These are phyloP conservation scores for Diaporthe sp. DNA, from an alignment of 2,329 filamentous ascomycete genomes.

Conservation along the genomic window DNA sequence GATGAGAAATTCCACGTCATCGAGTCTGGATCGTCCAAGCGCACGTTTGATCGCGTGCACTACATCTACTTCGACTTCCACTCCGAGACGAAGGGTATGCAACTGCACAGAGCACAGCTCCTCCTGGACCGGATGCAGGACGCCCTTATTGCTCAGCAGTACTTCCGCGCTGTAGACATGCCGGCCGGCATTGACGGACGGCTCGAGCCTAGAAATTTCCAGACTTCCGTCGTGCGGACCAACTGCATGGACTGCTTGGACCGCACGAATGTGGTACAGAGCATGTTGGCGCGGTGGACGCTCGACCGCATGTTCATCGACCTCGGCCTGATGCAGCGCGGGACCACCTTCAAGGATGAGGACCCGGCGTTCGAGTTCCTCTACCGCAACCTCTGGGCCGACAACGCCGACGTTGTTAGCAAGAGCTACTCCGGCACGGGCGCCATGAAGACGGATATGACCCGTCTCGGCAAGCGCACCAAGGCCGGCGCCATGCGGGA, in stretches of 20 bases:
- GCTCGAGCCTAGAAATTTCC: slow-evolving; percentile 83
- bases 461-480: slow-evolving; percentile 91
- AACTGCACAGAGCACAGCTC: slow-evolving; percentile 91
- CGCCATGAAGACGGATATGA: slow-evolving; percentile 98
- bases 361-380: slow-evolving; percentile 87
- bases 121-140: slow-evolving; percentile 86
- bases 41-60: slow-evolving; percentile 86
- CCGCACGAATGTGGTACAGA: slow-evolving; percentile 97
- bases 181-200: slow-evolving; percentile 78
- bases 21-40: slow-evolving; percentile 69
- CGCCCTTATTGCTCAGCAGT: slow-evolving; percentile 83
- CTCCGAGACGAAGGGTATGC: slow-evolving; percentile 94
- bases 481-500: slow-evolving; percentile 89
- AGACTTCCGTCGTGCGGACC: slow-evolving; percentile 93
- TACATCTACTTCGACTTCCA: slow-evolving; percentile 99
- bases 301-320: slow-evolving; percentile 92
- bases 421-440: slow-evolving; percentile 95
- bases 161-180: slow-evolving; percentile 93
- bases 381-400: slow-evolving; percentile 98
- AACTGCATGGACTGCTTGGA: slow-evolving; percentile 99
- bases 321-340: slow-evolving; percentile 81
- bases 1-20: slow-evolving; percentile 87
- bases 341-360: slow-evolving; percentile 81
- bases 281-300: slow-evolving; percentile 92
- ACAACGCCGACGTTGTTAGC: slow-evolving; percentile 97